These are phyloP conservation scores for Aeschynomene evenia DNA, from an alignment of 306 rosid species.

Conservation along the genomic window DNA sequence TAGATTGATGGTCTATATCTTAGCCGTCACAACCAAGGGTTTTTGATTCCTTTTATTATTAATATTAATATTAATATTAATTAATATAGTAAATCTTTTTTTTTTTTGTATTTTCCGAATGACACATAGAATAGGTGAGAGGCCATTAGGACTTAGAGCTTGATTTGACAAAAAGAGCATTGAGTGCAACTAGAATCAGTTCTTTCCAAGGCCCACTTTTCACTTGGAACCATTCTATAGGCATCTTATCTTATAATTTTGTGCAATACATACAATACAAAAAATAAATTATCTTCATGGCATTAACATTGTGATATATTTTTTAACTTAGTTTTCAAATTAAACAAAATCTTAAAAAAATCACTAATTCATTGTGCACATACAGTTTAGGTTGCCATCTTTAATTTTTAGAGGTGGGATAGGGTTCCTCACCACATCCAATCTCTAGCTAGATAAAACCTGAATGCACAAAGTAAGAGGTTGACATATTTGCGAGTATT, in stretches of 20 bases:
- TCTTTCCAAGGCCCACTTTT: background rate
- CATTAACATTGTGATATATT: background rate
- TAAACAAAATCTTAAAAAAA: too few relatives aligned
- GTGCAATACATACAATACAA: background rate
- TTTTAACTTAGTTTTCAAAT: too few relatives aligned
- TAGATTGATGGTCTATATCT: slow-evolving; percentile 17
- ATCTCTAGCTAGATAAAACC: too few relatives aligned
- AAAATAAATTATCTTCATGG: background rate
- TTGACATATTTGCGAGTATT: too few relatives aligned
- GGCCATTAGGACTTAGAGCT: background rate
- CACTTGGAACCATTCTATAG: background rate
- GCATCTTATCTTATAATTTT: background rate
- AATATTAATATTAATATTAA: background rate
- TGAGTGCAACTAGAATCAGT: background rate
- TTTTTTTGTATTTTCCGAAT: background rate
- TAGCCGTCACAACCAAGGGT: background rate
- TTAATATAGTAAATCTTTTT: too few relatives aligned
- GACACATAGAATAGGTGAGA: background rate
- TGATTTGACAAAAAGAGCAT: slow-evolving; percentile 3
- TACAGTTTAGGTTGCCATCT: too few relatives aligned
- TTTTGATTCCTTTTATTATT: background rate
- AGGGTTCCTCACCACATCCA: too few relatives aligned
- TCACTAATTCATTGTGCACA: too few relatives aligned
- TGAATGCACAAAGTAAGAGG: too few relatives aligned
- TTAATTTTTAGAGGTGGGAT: too few relatives aligned